phyloP scores from a whole-genome alignment of 306 rosid genomes.

The Arachis hypogaea region DNA sequence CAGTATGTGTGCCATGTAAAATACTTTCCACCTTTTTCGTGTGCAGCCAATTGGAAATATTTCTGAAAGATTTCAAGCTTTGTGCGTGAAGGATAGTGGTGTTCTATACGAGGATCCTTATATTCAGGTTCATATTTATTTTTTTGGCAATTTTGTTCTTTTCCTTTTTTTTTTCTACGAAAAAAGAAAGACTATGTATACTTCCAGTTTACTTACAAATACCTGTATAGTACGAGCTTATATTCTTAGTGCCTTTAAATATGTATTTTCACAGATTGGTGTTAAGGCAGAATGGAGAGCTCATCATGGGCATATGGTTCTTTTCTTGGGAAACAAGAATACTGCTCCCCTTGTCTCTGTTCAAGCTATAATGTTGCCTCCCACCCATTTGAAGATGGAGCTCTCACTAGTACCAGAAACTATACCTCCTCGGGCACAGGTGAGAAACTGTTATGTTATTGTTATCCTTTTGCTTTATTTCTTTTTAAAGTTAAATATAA shows the following conservation, averaged over 20 bases:
- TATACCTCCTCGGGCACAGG: constrained; percentile 99
- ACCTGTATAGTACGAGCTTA: constrained; percentile 27
- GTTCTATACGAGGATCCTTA: constrained; percentile 96
- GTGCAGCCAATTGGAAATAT: constrained; percentile 95
- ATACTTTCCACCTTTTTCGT: constrained; percentile 35
- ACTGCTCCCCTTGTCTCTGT: constrained; percentile 88
- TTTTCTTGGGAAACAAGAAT: constrained; percentile 97
- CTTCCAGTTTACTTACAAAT: constrained; percentile 13
- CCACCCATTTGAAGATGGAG: constrained; percentile 85
- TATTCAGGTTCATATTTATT: constrained; percentile 73
- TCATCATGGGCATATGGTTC: constrained; percentile 89
- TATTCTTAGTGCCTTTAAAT: constrained; percentile 17
- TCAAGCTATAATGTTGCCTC: constrained; percentile 89
- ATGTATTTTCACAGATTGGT: constrained; percentile 64
- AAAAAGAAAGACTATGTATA: background rate
- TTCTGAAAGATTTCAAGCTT: constrained; percentile 88
- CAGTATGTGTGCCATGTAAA: constrained; percentile 32
- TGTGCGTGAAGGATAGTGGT: constrained; percentile 97
- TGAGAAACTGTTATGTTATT: constrained; percentile 39
- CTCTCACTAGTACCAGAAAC: constrained; percentile 95
- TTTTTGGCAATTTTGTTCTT: background rate
- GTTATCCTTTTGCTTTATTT: constrained; percentile 24
- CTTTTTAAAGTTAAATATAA: background rate
- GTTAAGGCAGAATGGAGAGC: constrained; percentile 96
- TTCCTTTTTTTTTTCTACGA: constrained; percentile 9